phyloP scores from a whole-genome alignment of 164 flowering plant species.

The Warburgia ugandensis region DNA sequence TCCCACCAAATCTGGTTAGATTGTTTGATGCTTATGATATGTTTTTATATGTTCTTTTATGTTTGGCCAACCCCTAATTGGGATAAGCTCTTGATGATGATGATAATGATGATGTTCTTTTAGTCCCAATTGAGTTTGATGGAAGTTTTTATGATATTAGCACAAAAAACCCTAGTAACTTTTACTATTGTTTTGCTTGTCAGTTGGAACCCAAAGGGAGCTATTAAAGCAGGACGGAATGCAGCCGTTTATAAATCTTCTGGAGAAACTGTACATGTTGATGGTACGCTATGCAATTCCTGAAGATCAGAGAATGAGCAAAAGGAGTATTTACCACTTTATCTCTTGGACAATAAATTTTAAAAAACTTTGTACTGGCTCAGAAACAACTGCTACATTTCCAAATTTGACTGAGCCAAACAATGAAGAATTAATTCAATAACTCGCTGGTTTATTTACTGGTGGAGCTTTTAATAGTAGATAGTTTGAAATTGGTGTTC shows the following conservation, averaged over 20 bases:
- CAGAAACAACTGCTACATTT: too few relatives aligned
- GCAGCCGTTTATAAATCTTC: slow-evolving; percentile 64
- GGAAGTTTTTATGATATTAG: slow-evolving; percentile 3
- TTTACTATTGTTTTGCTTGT: slow-evolving; percentile 11
- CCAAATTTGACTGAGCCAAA: too few relatives aligned
- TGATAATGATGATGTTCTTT: too few relatives aligned
- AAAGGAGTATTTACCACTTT: too few relatives aligned
- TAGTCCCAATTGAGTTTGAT: neutral
- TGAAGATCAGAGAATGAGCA: neutral
- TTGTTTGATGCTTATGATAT: neutral
- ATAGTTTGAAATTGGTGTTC: too few relatives aligned
- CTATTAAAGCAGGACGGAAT: slow-evolving; percentile 76
- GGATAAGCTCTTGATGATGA: too few relatives aligned
- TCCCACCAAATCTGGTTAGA: neutral
- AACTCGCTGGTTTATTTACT: too few relatives aligned
- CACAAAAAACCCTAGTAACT: neutral
- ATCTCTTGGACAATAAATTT: neutral
- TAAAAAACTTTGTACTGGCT: neutral
- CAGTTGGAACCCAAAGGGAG: slow-evolving; percentile 99
- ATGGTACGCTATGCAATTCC: slow-evolving; percentile 39
- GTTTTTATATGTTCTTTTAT: neutral
- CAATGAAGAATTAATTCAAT: too few relatives aligned
- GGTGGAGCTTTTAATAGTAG: too few relatives aligned
- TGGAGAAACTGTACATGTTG: slow-evolving; percentile 63
- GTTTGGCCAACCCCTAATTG: too few relatives aligned